Conservation (phyloP, 2,329 filamentous ascomycete genomes). For the Microdochium bolleyi region DNA sequence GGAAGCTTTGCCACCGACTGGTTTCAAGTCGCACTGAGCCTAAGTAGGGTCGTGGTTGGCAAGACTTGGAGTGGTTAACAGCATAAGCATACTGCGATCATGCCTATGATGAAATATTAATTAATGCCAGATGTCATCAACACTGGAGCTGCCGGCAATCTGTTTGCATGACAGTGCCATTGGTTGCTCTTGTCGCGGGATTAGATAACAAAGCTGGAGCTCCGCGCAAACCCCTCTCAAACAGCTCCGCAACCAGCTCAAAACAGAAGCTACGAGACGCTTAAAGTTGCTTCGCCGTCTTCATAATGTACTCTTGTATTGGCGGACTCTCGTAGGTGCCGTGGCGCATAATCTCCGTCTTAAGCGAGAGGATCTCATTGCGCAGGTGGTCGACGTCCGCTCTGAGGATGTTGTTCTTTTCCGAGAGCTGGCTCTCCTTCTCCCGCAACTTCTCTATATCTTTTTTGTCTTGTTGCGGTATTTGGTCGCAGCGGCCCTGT, state of each 20-base stretch:
- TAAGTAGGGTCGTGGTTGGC: too few relatives aligned
- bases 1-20: neutral
- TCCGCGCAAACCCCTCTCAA: too few relatives aligned
- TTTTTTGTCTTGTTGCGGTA: neutral
- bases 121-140: too few relatives aligned
- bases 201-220: too few relatives aligned
- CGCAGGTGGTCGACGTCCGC: constrained; percentile 10
- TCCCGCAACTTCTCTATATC: constrained; percentile 7
- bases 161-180: too few relatives aligned
- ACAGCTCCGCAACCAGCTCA: too few relatives aligned
- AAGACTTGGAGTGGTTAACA: too few relatives aligned
- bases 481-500: neutral
- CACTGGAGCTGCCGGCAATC: too few relatives aligned
- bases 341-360: constrained; percentile 15
- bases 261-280: too few relatives aligned
- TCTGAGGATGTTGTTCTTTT: constrained; percentile 11
- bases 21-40: neutral
- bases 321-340: constrained; percentile 15
- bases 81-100: too few relatives aligned
- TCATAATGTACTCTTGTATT: constrained; percentile 18
- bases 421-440: constrained; percentile 11
- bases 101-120: too few relatives aligned
- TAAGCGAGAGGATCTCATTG: constrained; percentile 14
- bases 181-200: too few relatives aligned
- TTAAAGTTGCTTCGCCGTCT: constrained; percentile 8